phyloP scores from a whole-genome alignment of 352 stramenopile genomes.

The Phytophthora chlamydospora region DNA sequence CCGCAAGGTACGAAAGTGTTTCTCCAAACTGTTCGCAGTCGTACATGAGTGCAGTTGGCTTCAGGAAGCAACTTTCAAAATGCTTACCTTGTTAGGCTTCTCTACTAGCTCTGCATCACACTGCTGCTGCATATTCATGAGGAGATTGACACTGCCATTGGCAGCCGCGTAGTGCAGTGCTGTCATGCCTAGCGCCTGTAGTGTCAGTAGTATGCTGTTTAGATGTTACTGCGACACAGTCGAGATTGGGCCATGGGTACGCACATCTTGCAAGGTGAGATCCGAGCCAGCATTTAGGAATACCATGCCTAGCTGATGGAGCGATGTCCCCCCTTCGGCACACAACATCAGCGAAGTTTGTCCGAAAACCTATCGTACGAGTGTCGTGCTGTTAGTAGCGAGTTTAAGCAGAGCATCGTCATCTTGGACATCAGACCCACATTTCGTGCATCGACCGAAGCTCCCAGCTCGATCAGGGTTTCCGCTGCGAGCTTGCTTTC shows the following conservation, averaged over 20 bases:
- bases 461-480: conserved; percentile 76
- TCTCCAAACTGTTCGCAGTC: conserved; percentile 52
- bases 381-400: no score
- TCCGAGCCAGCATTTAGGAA: conserved; percentile 72
- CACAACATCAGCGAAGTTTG: conserved; percentile 79
- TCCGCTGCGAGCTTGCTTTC: conserved; percentile 62
- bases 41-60: background rate
- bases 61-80: background rate
- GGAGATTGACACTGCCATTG: conserved; percentile 60
- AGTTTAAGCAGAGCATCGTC: background rate
- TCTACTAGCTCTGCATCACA: conserved; percentile 59
- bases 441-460: conserved; percentile 71
- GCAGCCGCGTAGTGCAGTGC: conserved; percentile 69
- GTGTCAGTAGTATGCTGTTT: background rate
- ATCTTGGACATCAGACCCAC: conserved; percentile 28
- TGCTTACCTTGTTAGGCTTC: conserved; percentile 64
- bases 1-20: conserved; percentile 54
- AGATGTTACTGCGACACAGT: background rate
- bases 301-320: conserved; percentile 77
- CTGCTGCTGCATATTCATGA: conserved; percentile 70
- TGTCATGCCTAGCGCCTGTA: conserved; percentile 73
- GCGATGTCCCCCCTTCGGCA: conserved; percentile 56
- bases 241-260: background rate
- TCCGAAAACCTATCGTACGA: conserved; percentile 57
- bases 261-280: conserved; percentile 68